phyloP scores from a whole-genome alignment of 345 rosid genomes.

The Arabidopsis thaliana region DNA sequence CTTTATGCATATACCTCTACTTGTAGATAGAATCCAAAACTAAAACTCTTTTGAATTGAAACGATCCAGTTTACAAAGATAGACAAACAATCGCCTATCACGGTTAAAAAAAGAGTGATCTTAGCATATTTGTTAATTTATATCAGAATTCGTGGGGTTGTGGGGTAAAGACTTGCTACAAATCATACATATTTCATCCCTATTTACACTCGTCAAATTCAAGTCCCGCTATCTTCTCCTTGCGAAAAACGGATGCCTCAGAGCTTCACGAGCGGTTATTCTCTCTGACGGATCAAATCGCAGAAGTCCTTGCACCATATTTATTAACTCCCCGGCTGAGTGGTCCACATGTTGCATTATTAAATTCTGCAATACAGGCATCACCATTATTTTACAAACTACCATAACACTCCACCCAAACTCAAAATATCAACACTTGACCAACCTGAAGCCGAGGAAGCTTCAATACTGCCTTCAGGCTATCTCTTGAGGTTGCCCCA shows the following conservation, averaged over 20 bases:
- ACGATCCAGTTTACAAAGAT: not conserved
- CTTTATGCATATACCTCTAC: too few relatives aligned
- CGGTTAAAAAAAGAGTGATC: constrained; percentile 4
- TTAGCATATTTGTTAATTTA: constrained; percentile 9
- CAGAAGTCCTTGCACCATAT: constrained; percentile 74
- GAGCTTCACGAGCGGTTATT: constrained; percentile 77
- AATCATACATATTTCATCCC: constrained; percentile 26
- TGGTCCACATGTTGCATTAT: constrained; percentile 89
- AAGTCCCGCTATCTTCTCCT: constrained; percentile 54
- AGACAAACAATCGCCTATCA: constrained; percentile 6
- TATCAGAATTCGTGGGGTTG: constrained; percentile 25
- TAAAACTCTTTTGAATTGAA: not conserved
- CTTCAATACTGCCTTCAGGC: constrained; percentile 77
- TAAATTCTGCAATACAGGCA: constrained; percentile 57
- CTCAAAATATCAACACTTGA: constrained; percentile 5
- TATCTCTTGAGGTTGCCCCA: constrained; percentile 82
- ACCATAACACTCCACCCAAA: not conserved
- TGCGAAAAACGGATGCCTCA: constrained; percentile 75
- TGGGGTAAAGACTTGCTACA: constrained; percentile 21
- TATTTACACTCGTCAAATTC: constrained; percentile 34
- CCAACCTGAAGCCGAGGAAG: constrained; percentile 80
- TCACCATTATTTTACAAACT: not conserved
- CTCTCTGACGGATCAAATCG: constrained; percentile 70
- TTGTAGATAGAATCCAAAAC: not conserved
- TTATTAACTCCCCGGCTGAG: constrained; percentile 84